Conservation (phyloP, 2,329 filamentous ascomycete species). For the Coleophoma cylindrospora region DNA sequence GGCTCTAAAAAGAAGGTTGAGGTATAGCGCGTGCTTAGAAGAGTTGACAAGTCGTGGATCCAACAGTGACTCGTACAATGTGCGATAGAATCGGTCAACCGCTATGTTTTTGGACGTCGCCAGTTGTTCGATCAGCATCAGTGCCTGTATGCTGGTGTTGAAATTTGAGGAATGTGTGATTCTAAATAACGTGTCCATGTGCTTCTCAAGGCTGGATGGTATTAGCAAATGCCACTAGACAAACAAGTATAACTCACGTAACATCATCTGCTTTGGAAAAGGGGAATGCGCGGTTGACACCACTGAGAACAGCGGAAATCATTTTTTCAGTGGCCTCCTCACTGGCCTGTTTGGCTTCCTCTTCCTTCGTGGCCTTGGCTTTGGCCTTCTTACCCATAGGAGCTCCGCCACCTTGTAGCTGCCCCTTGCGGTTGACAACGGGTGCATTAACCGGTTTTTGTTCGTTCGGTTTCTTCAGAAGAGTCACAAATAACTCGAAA, state of each 20-base stretch:
- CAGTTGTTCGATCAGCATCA: constrained; percentile 92
- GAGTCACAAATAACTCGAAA: constrained; percentile 79
- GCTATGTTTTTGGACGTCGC: constrained; percentile 74
- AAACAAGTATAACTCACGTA: constrained; percentile 43
- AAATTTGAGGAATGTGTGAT: constrained; percentile 98
- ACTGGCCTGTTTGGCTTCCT: constrained; percentile 30
- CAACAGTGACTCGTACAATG: constrained; percentile 88
- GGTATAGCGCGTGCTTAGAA: constrained; percentile 91
- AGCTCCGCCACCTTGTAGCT: constrained; percentile 48
- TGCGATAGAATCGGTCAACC: constrained; percentile 89
- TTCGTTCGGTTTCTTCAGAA: constrained; percentile 60
- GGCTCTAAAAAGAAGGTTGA: constrained; percentile 85
- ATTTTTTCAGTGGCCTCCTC: constrained; percentile 73
- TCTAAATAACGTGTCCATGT: constrained; percentile 89
- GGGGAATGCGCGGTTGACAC: constrained; percentile 92
- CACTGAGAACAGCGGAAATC: constrained; percentile 84
- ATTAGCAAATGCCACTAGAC: constrained; percentile 14
- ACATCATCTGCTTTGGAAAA: constrained; percentile 80
- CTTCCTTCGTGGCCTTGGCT: constrained; percentile 29
- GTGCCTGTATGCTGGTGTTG: constrained; percentile 94
- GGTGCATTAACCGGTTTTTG: constrained; percentile 28
- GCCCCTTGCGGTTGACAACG: constrained; percentile 42
- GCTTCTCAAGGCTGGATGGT: constrained; percentile 64
- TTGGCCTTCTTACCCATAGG: constrained; percentile 45
- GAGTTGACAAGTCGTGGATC: constrained; percentile 85